phyloP scores from a whole-genome alignment of 257 asterid genomes.

The Solanum verrucosum region DNA sequence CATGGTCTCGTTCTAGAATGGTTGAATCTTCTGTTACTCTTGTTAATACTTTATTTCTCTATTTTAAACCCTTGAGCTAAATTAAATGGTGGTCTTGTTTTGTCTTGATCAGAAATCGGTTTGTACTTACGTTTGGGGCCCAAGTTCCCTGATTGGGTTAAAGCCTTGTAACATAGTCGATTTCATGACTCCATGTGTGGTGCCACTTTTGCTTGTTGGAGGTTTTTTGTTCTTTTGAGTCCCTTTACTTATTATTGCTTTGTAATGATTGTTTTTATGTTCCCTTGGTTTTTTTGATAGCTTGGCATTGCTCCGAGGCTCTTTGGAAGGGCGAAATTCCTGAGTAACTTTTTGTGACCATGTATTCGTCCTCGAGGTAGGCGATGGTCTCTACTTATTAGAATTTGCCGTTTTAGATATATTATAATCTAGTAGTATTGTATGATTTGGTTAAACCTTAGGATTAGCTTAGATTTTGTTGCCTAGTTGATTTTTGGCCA shows the following conservation, averaged over 20 bases:
- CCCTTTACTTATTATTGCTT: no score
- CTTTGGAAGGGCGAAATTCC: background rate
- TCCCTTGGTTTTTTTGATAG: background rate
- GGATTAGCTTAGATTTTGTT: background rate
- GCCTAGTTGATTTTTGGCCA: background rate
- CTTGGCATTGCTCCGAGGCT: background rate
- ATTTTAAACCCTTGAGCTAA: background rate
- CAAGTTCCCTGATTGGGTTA: background rate
- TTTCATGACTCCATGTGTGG: background rate
- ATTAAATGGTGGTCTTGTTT: no score
- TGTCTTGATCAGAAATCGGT: no score
- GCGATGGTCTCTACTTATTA: background rate
- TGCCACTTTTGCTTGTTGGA: background rate
- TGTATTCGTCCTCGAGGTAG: background rate
- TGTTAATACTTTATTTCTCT: background rate
- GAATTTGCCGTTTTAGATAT: background rate
- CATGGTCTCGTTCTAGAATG: accelerated
- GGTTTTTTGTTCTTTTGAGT: background rate
- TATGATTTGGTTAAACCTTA: background rate
- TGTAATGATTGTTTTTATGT: background rate
- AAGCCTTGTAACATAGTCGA: background rate
- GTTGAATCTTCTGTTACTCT: no score
- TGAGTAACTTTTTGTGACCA: no score
- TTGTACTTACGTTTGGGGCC: background rate
- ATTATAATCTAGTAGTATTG: no score